A percentile compares a stretch with the other conserved stretches of the same genome.
phyloP scores from a whole-genome alignment of 805 yeast species.

The Suhomyces xylopsoci region DNA sequence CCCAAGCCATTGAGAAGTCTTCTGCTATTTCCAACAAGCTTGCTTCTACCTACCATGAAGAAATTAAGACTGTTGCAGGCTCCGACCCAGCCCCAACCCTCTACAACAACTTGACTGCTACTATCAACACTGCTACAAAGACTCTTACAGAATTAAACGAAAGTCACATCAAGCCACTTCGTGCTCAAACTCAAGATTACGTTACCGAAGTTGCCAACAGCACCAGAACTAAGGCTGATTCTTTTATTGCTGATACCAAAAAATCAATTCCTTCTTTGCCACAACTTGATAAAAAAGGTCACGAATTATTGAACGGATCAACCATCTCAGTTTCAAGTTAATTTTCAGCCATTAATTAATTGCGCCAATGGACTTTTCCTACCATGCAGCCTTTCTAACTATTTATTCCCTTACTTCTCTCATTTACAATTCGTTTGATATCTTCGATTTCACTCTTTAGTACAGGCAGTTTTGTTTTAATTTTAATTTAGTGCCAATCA shows the following conservation, averaged over 20 bases:
- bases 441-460: neutral
- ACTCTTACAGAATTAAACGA: conserved; percentile 32
- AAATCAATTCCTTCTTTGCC: conserved; percentile 6
- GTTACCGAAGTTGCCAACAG: conserved; percentile 33
- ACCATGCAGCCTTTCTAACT: neutral
- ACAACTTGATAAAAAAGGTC: conserved; percentile 8
- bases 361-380: neutral
- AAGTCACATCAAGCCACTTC: conserved; percentile 38
- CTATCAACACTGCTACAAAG: conserved; percentile 32
- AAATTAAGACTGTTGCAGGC: conserved; percentile 20
- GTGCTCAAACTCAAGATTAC: conserved; percentile 36
- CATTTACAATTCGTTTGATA: neutral
- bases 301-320: conserved; percentile 12
- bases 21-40: conserved; percentile 28
- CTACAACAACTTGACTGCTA: conserved; percentile 33
- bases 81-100: conserved; percentile 24
- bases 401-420: neutral
- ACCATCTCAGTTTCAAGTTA: conserved; percentile 14
- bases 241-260: conserved; percentile 22
- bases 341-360: neutral
- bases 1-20: conserved; percentile 25
- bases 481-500: neutral
- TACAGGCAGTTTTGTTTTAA: neutral
- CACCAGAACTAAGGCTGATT: conserved; percentile 35
- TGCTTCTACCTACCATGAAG: conserved; percentile 33